Base-by-base conservation (phyloP, 805 yeast genomes). In the Monosporozyma aerobia region DNA sequence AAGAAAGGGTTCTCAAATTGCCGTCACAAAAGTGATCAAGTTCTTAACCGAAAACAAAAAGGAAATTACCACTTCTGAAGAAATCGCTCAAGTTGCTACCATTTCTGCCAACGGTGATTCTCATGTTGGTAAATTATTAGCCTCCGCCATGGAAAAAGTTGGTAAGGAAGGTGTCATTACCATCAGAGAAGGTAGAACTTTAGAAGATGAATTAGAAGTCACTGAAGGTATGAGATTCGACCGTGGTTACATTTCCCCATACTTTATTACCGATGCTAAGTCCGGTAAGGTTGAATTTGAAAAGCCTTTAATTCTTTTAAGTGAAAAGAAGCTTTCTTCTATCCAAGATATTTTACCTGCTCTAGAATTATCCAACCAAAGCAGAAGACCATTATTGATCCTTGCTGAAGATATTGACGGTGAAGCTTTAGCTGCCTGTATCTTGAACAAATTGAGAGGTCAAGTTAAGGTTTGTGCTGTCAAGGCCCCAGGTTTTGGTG, bases 161-260 rank as follows among this genome's bases (percentile, higher is more conserved):
- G 99, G 99, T 63, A 90, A 92, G 75, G 98, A 92, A 72, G 99
- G 99, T 78, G 98, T 92, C 58, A 90, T 92, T 71, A 92, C 98
- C 61, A 94, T 92, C 65, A 92, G 85, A 77, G 97, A 89, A 73
- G 98, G 98, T 63, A 90, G 89, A 79, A 94, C 97, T 62, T 77
- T 92, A 63, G 96, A 87, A 71, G 99, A 92, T 70, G 96, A 89
- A 72, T 81, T 92, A 63, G 97, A 90, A 74, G 95, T 92, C 56
- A 94, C 90, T 58, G 97, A 92, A 77, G 99, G 99, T 75, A 89
- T 92, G 96, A 84, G 92, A 75, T 92, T 94, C 69, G 97, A 90
- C 76, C 87, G 98, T 68, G 98, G 98, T 63, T 94, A 80, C 79
- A 88, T 92, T 67, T 88, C 96, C 46, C 97, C 98, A 48, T 90